A percentile compares a stretch with the other conserved stretches of the same genome.
phyloP scores from a whole-genome alignment of 164 flowering plant species.

The Tetracentron sinense region DNA sequence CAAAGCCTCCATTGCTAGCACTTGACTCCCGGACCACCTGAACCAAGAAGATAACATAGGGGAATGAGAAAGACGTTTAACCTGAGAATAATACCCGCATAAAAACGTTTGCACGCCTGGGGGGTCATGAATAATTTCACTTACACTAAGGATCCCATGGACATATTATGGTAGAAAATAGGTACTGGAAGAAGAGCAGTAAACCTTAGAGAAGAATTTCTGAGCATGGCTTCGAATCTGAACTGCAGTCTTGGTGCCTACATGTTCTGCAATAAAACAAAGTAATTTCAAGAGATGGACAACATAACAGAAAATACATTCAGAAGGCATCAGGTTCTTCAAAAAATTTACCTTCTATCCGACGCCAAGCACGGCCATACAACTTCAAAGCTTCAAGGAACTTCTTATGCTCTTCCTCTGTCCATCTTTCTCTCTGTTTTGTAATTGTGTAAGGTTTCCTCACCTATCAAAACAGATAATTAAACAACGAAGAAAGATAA shows the following conservation, averaged over 20 bases:
- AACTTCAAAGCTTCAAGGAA: conserved; percentile 59
- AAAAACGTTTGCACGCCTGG: conserved; percentile 16
- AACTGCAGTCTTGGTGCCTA: conserved; percentile 84
- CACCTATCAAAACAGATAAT: conserved; percentile 24
- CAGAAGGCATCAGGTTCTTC: neutral
- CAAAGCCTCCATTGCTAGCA: conserved; percentile 26
- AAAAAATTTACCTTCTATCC: conserved; percentile 45
- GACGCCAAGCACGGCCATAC: conserved; percentile 64
- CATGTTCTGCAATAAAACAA: conserved; percentile 50
- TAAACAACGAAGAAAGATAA: neutral
- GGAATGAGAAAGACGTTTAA: conserved; percentile 4
- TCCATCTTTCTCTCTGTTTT: conserved; percentile 66
- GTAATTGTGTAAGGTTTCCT: conserved; percentile 65
- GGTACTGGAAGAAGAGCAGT: conserved; percentile 19
- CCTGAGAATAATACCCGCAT: conserved; percentile 11
- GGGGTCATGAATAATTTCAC: conserved; percentile 18
- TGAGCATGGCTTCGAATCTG: conserved; percentile 97
- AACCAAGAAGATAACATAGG: conserved; percentile 7
- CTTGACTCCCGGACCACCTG: conserved; percentile 63
- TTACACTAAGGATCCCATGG: conserved; percentile 19
- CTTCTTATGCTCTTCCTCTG: conserved; percentile 66
- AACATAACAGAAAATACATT: neutral
- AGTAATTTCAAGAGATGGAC: conserved; percentile 6
- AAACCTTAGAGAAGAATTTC: conserved; percentile 86
- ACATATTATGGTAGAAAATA: conserved; percentile 17